These are phyloP conservation scores for Pythium phragmiticola DNA, from an alignment of 352 stramenopile species.

Conservation along the genomic window DNA sequence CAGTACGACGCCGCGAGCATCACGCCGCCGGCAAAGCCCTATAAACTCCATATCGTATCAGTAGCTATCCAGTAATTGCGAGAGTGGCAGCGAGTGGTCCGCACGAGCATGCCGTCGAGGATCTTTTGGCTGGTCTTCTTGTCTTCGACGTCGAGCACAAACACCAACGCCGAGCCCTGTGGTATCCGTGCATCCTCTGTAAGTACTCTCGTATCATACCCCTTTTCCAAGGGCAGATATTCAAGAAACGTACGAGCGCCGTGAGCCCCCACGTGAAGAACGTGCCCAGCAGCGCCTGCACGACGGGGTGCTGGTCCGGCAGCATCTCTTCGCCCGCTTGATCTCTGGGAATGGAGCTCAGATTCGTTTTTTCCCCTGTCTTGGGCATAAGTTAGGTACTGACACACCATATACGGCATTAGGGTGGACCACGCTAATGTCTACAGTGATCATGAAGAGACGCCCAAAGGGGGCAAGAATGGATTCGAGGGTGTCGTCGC, in stretches of 20 bases:
- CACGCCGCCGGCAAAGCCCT: constrained; percentile 88
- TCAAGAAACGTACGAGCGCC: constrained; percentile 41
- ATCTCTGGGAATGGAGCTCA: background rate
- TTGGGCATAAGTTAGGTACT: background rate
- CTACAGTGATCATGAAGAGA: constrained; percentile 1
- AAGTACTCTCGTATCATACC: background rate
- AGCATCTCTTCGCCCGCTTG: constrained; percentile 53
- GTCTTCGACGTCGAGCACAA: constrained; percentile 80
- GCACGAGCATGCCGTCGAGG: constrained; percentile 75
- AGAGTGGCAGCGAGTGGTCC: background rate
- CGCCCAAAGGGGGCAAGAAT: background rate
- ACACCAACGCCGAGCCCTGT: constrained; percentile 75
- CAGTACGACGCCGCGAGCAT: constrained; percentile 91
- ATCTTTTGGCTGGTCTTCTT: constrained; percentile 77
- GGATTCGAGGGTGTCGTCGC: background rate
- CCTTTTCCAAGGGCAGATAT: background rate
- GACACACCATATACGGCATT: background rate
- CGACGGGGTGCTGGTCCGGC: constrained; percentile 63
- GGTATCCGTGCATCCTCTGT: background rate
- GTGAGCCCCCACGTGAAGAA: constrained; percentile 86
- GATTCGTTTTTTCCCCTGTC: background rate
- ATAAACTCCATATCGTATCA: background rate
- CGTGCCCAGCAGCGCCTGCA: constrained; percentile 82
- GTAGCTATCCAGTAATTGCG: background rate
- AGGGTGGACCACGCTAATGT: constrained; percentile 14